Evolutionary conservation across 768 basidiomycete species (phyloP).

Genomic region (Hydnomerulius pinastri): DNA sequence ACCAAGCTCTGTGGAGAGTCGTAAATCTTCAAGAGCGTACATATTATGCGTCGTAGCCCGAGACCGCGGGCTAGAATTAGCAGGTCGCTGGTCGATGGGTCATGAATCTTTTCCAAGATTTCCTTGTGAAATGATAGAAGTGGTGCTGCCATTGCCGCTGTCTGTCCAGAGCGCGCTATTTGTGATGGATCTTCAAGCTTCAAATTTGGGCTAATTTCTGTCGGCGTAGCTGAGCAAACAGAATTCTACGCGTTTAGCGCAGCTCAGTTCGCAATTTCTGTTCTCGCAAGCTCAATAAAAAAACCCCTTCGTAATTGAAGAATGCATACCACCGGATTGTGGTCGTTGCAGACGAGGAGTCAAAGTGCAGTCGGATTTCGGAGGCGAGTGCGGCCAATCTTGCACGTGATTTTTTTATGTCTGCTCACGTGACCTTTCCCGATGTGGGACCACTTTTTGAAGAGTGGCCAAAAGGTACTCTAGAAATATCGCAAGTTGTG

Average conservation of each 20-base stretch:
- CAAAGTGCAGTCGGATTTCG: too few species aligned
- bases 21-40: constrained; percentile 90
- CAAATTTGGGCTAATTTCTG: too few species aligned
- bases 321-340: background rate
- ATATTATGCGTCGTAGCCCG: constrained; percentile 80
- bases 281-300: too few species aligned
- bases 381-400: too few species aligned
- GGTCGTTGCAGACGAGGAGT: too few species aligned
- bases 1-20: constrained; percentile 84
- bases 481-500: constrained; percentile 3
- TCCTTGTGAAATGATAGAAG: constrained; percentile 67
- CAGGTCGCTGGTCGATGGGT: constrained; percentile 72
- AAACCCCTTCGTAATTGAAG: too few species aligned
- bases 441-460: background rate
- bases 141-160: constrained; percentile 22
- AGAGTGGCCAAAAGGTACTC: background rate
- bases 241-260: too few species aligned
- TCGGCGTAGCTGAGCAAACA: too few species aligned
- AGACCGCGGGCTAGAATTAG: constrained; percentile 87
- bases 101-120: constrained; percentile 69
- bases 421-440: background rate
- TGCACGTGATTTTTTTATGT: background rate
- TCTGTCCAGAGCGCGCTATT: background rate
- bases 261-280: too few species aligned
- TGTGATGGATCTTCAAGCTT: too few species aligned